A percentile compares a stretch with the other conserved stretches of the same genome.
These are phyloP conservation scores for Lasiodiplodia sp. DNA, from an alignment of 2,329 filamentous ascomycete species.

Conservation along the genomic window DNA sequence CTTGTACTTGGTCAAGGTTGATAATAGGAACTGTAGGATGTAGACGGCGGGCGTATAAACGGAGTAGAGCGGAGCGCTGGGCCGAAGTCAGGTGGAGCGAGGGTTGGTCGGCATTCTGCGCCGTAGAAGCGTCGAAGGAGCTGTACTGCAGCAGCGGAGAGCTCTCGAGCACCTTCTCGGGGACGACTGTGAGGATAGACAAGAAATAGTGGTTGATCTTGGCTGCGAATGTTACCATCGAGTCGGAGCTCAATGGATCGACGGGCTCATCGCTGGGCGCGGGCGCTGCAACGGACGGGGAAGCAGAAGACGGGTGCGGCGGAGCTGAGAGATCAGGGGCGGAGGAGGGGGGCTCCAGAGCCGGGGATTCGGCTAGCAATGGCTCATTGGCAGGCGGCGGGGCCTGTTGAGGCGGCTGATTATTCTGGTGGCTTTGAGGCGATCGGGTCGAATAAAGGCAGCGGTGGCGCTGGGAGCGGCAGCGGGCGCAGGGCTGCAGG, in stretches of 20 bases:
- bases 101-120: not conserved
- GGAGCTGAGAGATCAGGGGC: not conserved
- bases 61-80: not conserved
- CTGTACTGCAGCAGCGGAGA: not conserved
- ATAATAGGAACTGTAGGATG: not conserved
- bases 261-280: not conserved
- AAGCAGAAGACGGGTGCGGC: not conserved
- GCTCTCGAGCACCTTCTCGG: not conserved
- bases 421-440: not conserved
- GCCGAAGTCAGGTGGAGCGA: not conserved
- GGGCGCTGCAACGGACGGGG: not conserved
- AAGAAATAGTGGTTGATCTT: not conserved
- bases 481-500: slow-evolving; percentile 2
- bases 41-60: not conserved
- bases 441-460: not conserved
- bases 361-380: too few relatives aligned
- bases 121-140: not conserved
- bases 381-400: too few relatives aligned
- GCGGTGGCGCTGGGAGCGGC: not conserved
- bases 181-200: not conserved
- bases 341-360: too few relatives aligned
- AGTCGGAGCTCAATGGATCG: not conserved
- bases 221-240: not conserved
- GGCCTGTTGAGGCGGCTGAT: too few relatives aligned
- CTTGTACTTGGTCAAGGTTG: not conserved